Evolutionary conservation across 371 early-diverging fungal genomes (phyloP), one percentile per base, ranked within the genome.

Genomic region (Mortierella sp.): DNA sequence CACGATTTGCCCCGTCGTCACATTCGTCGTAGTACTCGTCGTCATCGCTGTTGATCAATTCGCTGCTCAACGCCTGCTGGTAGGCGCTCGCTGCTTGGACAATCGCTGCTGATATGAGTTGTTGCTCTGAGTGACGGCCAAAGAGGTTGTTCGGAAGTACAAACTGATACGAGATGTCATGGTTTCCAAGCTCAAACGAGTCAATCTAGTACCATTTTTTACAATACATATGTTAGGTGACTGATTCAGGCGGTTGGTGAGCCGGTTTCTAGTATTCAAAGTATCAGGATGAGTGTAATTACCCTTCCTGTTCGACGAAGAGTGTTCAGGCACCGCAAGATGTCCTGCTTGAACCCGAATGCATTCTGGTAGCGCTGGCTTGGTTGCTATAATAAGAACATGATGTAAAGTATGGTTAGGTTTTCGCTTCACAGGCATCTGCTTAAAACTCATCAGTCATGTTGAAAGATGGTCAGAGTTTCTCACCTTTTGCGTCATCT

Each of bases 311-410:
- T 81, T 60, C 48, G 55, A 70, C 65, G 84, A 58, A 90, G 73
- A 73, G 83, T 86, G 21, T 88, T 88, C 70, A 90, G 79, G 65
- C 91, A 91, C 73, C 88, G 89, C 63, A 90, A 85, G 19, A 93
- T 80, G 81, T 93, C 93, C 72, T 91, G 91, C 68, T 91, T 88
- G 55, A 93, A 80, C 5, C 92, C 92, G 77, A 89, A 90, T 19
- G 92, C 93, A 73, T 90, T 93, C 31, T 90, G 90, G 76, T 93
- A 93, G 73, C 93, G 80, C 80, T 90, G 91, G 73, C 90, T 92
- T 10, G 93, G 93, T 78, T 91, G 92, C 93, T 93, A 83, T 50
- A 50, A 70, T 50, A 54, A 11, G 14, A 34, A 42, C 11, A 45
- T 10, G 14, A 45, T 14, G 50, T 24, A 54, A 54, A 8, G 13